phyloP scores from a whole-genome alignment of 208 protist species.

The Trypanosoma vivax region DNA sequence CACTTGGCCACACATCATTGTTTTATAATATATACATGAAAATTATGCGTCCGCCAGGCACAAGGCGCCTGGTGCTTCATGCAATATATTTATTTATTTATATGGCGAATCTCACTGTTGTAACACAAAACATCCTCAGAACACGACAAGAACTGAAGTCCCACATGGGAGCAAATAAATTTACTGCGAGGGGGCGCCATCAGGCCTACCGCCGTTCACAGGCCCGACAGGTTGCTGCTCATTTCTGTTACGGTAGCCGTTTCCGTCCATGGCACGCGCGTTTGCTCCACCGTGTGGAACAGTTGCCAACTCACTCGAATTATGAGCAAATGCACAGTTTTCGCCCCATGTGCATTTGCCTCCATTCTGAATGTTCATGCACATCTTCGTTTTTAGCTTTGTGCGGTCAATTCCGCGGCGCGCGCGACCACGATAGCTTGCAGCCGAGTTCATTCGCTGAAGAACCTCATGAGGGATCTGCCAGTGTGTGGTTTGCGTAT shows the following conservation, averaged over 20 bases:
- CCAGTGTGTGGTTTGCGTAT: conserved; percentile 84
- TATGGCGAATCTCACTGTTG: not conserved
- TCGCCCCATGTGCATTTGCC: conserved; percentile 79
- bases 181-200: too few species aligned
- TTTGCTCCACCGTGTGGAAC: conserved; percentile 19
- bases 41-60: too few species aligned
- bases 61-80: too few species aligned
- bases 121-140: not conserved
- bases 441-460: conserved; percentile 30
- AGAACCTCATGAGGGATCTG: conserved; percentile 38
- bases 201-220: too few species aligned
- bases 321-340: conserved; percentile 85
- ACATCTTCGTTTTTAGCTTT: conserved; percentile 90
- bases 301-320: conserved; percentile 56
- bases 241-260: conserved; percentile 4
- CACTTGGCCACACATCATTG: too few species aligned
- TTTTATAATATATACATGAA: too few species aligned
- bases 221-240: not conserved
- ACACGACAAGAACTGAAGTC: too few species aligned
- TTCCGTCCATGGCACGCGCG: not conserved
- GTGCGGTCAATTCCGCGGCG: conserved; percentile 72
- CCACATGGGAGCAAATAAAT: too few species aligned
- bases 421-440: conserved; percentile 34
- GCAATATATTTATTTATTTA: not conserved
- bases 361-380: conserved; percentile 87